Evolutionary conservation across 306 rosid genomes (phyloP).

Genomic region (Amphicarpaea edgeworthii): DNA sequence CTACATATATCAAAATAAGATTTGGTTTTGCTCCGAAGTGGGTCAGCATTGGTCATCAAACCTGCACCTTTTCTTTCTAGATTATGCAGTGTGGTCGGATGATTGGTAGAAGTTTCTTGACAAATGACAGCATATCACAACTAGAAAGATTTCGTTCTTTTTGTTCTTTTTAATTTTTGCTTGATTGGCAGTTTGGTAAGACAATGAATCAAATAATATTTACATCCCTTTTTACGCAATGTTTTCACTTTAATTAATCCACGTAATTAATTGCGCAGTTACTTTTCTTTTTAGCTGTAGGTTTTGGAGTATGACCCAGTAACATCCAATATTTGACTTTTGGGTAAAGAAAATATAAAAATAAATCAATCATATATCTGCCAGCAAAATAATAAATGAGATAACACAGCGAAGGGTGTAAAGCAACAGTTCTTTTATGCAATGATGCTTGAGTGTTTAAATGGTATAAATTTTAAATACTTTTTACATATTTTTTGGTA

Average conservation of each 20-base stretch:
- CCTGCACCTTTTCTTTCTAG: constrained; percentile 21
- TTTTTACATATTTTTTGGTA: no score
- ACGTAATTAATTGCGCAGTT: background rate
- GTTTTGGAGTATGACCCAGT: constrained; percentile 40
- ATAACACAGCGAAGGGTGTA: background rate
- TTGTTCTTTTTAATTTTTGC: background rate
- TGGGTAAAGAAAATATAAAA: background rate
- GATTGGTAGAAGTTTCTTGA: constrained; percentile 34
- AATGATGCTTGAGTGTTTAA: background rate
- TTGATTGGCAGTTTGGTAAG: constrained; percentile 41
- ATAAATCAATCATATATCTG: background rate
- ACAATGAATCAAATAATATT: background rate
- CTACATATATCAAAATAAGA: constrained; percentile 13
- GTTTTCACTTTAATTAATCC: constrained; percentile 34
- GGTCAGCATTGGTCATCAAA: constrained; percentile 23
- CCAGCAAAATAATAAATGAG: background rate
- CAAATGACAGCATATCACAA: constrained; percentile 31
- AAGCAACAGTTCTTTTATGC: background rate
- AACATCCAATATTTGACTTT: constrained; percentile 36
- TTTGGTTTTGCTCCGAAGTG: constrained; percentile 35
- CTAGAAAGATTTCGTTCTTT: constrained; percentile 29
- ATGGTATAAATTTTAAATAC: background rate
- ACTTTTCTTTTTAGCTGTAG: constrained; percentile 16
- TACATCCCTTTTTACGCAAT: constrained; percentile 23
- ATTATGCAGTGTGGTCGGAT: constrained; percentile 3